Percentiles rank a stretch among this genome's conserved stretches.
These are phyloP conservation scores for Lithocarpus polystachyus DNA, from an alignment of 306 rosid species.

Conservation along the genomic window DNA sequence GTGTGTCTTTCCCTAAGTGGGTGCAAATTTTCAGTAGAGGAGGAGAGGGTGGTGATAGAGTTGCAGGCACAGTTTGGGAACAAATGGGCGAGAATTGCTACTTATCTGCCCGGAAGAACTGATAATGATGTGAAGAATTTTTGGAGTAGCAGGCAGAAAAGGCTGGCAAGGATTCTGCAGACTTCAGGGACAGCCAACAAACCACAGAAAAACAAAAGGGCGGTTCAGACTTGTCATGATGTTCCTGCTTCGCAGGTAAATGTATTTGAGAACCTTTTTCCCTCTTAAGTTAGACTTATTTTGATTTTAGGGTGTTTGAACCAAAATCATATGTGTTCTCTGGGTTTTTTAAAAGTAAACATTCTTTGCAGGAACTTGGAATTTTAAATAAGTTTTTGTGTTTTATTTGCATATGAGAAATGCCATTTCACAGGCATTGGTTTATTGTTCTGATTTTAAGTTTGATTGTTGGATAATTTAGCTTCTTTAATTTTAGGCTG, in stretches of 20 bases:
- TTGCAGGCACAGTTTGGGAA: constrained; percentile 81
- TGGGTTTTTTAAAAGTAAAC: background rate
- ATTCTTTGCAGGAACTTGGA: background rate
- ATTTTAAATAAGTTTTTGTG: background rate
- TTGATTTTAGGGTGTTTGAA: background rate
- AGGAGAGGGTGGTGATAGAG: constrained; percentile 86
- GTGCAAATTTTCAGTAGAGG: constrained; percentile 81
- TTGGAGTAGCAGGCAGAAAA: constrained; percentile 95
- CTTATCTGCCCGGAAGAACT: constrained; percentile 71
- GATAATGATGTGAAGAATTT: constrained; percentile 95
- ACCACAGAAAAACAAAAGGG: constrained; percentile 44
- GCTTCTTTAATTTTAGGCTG: constrained; percentile 33
- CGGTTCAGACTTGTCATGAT: constrained; percentile 23
- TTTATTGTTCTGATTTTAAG: background rate
- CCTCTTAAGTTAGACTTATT: background rate
- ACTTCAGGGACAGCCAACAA: constrained; percentile 45
- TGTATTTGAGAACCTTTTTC: background rate
- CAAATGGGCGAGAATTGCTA: constrained; percentile 93
- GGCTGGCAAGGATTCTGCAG: constrained; percentile 70
- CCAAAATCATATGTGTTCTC: background rate
- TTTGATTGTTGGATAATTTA: background rate
- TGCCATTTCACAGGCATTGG: too few relatives aligned
- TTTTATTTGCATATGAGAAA: background rate
- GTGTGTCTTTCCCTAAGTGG: constrained; percentile 44
- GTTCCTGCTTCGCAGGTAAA: constrained; percentile 45